These are phyloP conservation scores for Cyclotella atomus DNA, from an alignment of 108 stramenopile species.

Conservation along the genomic window DNA sequence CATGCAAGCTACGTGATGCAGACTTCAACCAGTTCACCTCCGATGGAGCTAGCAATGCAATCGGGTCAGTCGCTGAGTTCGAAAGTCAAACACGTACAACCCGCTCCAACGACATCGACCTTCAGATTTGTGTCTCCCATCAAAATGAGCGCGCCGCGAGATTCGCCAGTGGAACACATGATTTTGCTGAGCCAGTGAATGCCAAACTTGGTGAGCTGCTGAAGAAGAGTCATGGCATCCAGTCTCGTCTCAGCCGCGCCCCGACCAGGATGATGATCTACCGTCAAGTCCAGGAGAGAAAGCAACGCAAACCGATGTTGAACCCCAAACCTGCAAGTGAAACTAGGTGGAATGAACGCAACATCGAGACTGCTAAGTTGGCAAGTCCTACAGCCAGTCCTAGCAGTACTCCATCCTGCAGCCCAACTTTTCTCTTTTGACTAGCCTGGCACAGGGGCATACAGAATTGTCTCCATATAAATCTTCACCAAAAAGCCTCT, in stretches of 20 bases:
- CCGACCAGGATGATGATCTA: background rate
- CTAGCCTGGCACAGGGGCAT: too few relatives aligned
- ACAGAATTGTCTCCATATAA: too few relatives aligned
- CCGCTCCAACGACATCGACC: constrained; percentile 11
- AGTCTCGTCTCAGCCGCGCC: background rate
- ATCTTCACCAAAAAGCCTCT: too few relatives aligned
- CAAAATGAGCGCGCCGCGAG: constrained; percentile 26
- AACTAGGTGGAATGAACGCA: constrained; percentile 4
- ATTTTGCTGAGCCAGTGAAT: constrained; percentile 21
- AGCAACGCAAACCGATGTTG: background rate
- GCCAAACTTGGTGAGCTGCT: constrained; percentile 3
- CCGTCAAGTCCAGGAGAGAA: background rate
- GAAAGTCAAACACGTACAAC: background rate
- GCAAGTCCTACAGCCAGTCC: background rate
- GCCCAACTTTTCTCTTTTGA: background rate
- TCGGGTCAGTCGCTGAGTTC: constrained; percentile 24
- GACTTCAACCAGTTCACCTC: constrained; percentile 8
- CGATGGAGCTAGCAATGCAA: constrained; percentile 26
- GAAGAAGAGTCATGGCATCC: background rate
- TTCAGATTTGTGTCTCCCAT: constrained; percentile 18
- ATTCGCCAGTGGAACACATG: constrained; percentile 1
- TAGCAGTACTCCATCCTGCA: background rate
- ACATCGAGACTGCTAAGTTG: constrained; percentile 1
- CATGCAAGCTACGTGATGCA: background rate
- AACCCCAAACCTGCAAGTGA: constrained; percentile 14